Conservation (phyloP, 768 basidiomycete species). For the Suillus subalutaceus region DNA sequence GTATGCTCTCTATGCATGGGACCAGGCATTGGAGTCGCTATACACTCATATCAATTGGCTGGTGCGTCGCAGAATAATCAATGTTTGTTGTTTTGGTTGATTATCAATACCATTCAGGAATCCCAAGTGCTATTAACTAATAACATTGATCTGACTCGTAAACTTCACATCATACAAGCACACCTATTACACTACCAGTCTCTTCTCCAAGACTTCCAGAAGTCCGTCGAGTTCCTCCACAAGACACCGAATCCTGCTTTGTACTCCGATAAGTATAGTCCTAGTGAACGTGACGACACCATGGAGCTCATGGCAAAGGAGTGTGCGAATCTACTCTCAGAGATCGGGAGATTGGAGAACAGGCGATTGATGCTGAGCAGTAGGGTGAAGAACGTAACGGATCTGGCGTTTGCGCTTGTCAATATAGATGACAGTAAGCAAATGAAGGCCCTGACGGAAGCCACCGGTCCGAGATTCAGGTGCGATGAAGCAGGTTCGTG, state of each 20-base stretch:
- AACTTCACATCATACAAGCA: slow-evolving; percentile 59
- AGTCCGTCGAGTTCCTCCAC: slow-evolving; percentile 51
- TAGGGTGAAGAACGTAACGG: slow-evolving; percentile 29
- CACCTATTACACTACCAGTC: slow-evolving; percentile 58
- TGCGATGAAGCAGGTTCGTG: slow-evolving; percentile 27
- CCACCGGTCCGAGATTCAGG: slow-evolving; percentile 13
- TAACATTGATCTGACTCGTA: slow-evolving; percentile 46
- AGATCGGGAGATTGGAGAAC: slow-evolving; percentile 48
- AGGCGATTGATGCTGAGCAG: slow-evolving; percentile 33
- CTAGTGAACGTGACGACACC: not conserved
- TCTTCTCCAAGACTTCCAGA: slow-evolving; percentile 56
- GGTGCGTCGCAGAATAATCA: slow-evolving; percentile 34
- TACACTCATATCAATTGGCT: slow-evolving; percentile 54
- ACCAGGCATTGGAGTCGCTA: slow-evolving; percentile 55
- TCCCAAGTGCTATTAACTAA: slow-evolving; percentile 38
- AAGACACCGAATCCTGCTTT: slow-evolving; percentile 54
- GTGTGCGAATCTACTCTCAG: slow-evolving; percentile 37
- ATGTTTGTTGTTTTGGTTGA: not conserved
- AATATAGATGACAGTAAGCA: slow-evolving; percentile 49
- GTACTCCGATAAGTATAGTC: slow-evolving; percentile 29
- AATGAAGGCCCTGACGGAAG: slow-evolving; percentile 13
- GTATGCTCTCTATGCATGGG: slow-evolving; percentile 67
- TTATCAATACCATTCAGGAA: slow-evolving; percentile 41
- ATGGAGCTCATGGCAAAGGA: slow-evolving; percentile 13
- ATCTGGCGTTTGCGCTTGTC: slow-evolving; percentile 51